Conservation (phyloP, 2,329 filamentous ascomycete species). For the Pseudogymnoascus sp. region DNA sequence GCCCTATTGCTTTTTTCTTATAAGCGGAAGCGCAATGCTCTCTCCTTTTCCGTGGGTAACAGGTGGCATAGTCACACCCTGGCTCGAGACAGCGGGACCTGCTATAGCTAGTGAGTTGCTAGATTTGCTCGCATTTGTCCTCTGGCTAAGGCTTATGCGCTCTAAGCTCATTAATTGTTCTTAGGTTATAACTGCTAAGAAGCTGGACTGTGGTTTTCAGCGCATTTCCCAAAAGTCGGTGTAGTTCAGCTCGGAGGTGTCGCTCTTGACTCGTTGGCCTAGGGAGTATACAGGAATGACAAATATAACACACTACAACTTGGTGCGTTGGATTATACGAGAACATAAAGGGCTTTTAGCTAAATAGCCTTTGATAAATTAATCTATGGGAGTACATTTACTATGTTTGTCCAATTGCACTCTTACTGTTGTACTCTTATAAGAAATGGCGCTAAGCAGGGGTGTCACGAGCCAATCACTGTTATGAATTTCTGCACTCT, state of each 20-base stretch:
- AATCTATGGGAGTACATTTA: not conserved
- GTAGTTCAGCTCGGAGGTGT: constrained; percentile 5
- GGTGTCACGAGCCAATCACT: not conserved
- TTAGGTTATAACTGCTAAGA: constrained; percentile 8
- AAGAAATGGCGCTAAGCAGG: not conserved
- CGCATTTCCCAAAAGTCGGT: constrained; percentile 7
- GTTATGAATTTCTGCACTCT: not conserved
- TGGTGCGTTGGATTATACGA: constrained; percentile 10
- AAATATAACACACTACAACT: constrained; percentile 8
- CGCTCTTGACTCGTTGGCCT: not conserved
- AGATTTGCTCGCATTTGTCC: not conserved
- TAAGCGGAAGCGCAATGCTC: not conserved
- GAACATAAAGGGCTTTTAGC: not conserved
- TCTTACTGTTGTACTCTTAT: not conserved
- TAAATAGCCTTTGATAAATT: not conserved
- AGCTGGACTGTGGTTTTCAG: constrained; percentile 6
- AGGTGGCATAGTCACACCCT: not conserved
- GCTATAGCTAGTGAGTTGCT: not conserved
- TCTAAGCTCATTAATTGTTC: constrained; percentile 5
- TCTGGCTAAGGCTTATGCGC: constrained; percentile 2
- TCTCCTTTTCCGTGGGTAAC: not conserved
- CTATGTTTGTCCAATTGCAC: not conserved
- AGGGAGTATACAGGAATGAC: constrained; percentile 10
- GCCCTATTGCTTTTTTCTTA: not conserved
- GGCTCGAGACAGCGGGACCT: not conserved